Base-by-base conservation (phyloP, 2,329 filamentous ascomycete species). In the Ophiostoma perfectum region DNA sequence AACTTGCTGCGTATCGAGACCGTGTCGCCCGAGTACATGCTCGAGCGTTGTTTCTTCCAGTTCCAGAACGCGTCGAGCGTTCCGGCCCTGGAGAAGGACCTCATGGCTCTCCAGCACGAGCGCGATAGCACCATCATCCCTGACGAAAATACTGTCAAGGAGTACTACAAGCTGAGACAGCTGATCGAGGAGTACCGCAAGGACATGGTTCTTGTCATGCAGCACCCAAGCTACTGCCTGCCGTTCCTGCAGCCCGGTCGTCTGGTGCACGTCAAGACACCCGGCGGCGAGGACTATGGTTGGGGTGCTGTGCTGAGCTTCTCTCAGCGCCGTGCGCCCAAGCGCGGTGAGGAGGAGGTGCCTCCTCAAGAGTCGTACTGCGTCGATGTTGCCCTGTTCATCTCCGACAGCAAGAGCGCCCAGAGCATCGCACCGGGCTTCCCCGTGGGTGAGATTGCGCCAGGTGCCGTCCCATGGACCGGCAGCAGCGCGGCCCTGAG, bases 1-100 rank as follows among this genome's bases (percentile, higher is more conserved):
- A 99, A 99, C 76, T 80, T 99, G 70, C 89, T 98, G 78, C 87
- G 95, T 79, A 94, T 99, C n/a, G 95, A 99, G 77, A 94, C 93
- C n/a, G 96, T 99, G 66, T 98, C 93, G 8, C 95, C 96, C 2
- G 94, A 99, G 75, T 98, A 92, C 76, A 99, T 99, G 95, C 83
- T 99, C n/a, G 93, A 98, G 81, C 87, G 90, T 73, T 99, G 95
- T 76, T 99, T 99, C 81, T 96, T 92, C 78, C 95, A 99, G 78
- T 99, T 99, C 80, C 95, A 99, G 77, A 98, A 96, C 74, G 92
- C 92, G 1, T 91, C 94, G 11, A 93, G 90, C 73, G 92, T 97
- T 8, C 90, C 91, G 27, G 83, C 84, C 12, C 79, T 98, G 36
- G 95, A 99, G 78, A 92, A 91, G 77, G 89, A 96, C 72, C 81